These are phyloP conservation scores for Cymbidium sinense DNA, from an alignment of 106 monocot genomes.

Conservation along the genomic window DNA sequence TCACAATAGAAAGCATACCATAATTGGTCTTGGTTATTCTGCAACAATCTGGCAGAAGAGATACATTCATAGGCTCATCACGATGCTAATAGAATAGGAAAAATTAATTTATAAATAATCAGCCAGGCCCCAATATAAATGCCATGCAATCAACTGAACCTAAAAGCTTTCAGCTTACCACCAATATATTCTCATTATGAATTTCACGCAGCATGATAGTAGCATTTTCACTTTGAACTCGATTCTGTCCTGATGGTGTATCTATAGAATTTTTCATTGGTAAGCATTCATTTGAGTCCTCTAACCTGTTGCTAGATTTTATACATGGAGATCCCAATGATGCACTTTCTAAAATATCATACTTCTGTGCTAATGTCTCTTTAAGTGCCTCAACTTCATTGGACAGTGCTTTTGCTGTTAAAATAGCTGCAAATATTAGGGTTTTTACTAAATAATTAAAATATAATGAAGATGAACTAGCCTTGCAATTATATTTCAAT, in stretches of 20 bases:
- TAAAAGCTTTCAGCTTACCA: conserved; percentile 16
- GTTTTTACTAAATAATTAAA: neutral
- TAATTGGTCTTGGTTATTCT: conserved; percentile 7
- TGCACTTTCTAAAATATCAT: neutral
- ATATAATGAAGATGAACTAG: neutral
- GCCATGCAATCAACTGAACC: neutral
- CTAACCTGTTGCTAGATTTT: neutral
- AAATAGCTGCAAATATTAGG: neutral
- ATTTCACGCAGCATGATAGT: neutral
- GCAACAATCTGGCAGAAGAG: conserved; percentile 45
- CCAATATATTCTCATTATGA: conserved; percentile 8
- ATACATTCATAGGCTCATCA: conserved; percentile 2
- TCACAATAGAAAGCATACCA: conserved; percentile 19
- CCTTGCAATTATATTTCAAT: neutral
- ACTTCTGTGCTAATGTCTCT: conserved; percentile 23
- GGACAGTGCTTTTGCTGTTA: conserved; percentile 42
- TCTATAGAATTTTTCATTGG: conserved; percentile 7
- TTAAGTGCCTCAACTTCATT: conserved; percentile 44
- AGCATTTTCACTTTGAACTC: conserved; percentile 16
- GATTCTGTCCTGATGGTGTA: conserved; percentile 5
- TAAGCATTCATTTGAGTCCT: conserved; percentile 5
- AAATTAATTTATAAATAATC: neutral
- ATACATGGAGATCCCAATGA: neutral
- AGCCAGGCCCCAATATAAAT: neutral
- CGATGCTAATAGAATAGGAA: neutral